Conservation (phyloP, 345 rosid species). For the Brassica cretica region DNA sequence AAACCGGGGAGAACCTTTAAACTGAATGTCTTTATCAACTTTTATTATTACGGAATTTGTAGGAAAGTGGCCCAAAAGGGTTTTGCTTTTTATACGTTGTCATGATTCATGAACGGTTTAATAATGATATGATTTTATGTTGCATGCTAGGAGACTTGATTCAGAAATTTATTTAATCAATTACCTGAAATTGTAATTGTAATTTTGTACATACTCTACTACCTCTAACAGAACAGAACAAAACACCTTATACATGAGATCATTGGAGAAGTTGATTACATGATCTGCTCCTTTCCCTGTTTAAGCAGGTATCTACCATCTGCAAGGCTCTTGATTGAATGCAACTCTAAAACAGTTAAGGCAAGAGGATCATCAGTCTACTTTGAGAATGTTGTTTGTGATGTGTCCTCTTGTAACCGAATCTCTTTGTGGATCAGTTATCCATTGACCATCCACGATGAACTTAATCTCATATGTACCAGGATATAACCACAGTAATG, state of each 20-base stretch:
- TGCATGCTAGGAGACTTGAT: not conserved
- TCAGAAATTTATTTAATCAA: not conserved
- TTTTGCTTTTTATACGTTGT: not conserved
- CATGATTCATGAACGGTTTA: not conserved
- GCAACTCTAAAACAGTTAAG: not conserved
- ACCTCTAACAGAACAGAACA: not conserved
- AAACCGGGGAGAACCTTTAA: not conserved
- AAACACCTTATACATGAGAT: conserved; percentile 1
- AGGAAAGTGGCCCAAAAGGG: not conserved
- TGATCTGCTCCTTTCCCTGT: conserved; percentile 9
- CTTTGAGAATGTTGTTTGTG: conserved; percentile 74
- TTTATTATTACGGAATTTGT: not conserved
- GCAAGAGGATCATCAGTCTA: conserved; percentile 40
- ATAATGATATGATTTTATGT: not conserved
- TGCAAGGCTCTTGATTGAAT: conserved; percentile 4
- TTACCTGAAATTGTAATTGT: not conserved
- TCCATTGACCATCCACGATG: conserved; percentile 86
- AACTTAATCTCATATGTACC: conserved; percentile 90
- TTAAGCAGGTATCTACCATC: not conserved
- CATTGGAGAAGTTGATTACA: not conserved
- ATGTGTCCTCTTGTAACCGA: conserved; percentile 55
- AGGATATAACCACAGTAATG: conserved; percentile 91
- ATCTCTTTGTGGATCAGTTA: conserved; percentile 62
- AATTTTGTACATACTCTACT: conserved; percentile 21
- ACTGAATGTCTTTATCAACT: not conserved